A percentile compares a stretch with the other conserved stretches of the same genome.
Evolutionary conservation across 2,329 filamentous ascomycete genomes (phyloP).

Genomic region (Phaeosphaeria sp.): DNA sequence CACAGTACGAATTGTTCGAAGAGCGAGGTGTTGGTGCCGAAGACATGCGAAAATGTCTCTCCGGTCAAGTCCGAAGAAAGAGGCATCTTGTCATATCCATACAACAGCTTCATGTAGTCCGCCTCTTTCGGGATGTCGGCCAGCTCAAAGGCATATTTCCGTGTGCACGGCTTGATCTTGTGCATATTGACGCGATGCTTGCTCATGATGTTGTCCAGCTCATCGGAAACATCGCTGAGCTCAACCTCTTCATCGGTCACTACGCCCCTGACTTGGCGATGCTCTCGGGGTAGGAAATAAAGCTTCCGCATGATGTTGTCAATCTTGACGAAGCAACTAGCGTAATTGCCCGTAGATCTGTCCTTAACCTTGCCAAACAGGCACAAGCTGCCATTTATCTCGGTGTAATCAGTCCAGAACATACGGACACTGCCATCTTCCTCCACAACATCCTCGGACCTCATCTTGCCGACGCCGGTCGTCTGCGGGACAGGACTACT

Average conservation of each 20-base stretch:
- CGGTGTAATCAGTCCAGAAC: constrained; percentile 97
- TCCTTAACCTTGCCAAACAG: constrained; percentile 96
- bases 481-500: constrained; percentile 73
- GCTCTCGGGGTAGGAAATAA: constrained; percentile 85
- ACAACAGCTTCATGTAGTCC: constrained; percentile 94
- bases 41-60: constrained; percentile 92
- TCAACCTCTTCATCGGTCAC: constrained; percentile 79
- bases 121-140: constrained; percentile 84
- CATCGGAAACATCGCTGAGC: constrained; percentile 88
- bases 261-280: constrained; percentile 64
- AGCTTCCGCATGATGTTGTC: constrained; percentile 94
- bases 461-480: constrained; percentile 77
- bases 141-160: constrained; percentile 96
- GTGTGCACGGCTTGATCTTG: constrained; percentile 88
- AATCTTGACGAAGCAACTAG: constrained; percentile 94
- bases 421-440: constrained; percentile 89
- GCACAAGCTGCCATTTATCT: constrained; percentile 88
- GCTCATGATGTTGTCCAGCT: constrained; percentile 88
- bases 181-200: constrained; percentile 84
- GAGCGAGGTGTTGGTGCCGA: constrained; percentile 89
- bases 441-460: constrained; percentile 85
- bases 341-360: constrained; percentile 77
- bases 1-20: constrained; percentile 99
- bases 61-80: constrained; percentile 76
- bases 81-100: constrained; percentile 84